A percentile compares a stretch with the other conserved stretches of the same genome.
Conservation (phyloP, 2,329 filamentous ascomycete species). For the Fusarium bulbicola region DNA sequence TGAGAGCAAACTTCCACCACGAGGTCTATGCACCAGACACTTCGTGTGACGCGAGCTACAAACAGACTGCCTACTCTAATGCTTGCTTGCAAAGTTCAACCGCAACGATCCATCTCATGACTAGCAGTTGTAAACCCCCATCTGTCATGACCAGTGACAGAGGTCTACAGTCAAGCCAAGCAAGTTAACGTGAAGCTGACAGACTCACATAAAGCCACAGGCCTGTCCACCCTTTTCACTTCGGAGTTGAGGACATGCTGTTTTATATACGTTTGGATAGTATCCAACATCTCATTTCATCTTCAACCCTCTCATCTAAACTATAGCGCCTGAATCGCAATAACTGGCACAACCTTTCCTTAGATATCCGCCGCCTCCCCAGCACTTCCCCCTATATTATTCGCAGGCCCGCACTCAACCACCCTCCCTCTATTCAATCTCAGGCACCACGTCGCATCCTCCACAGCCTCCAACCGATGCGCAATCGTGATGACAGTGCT, state of each 20-base stretch:
- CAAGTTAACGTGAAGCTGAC: no score
- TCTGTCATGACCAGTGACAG: background rate
- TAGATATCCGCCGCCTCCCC: background rate
- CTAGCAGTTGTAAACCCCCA: background rate
- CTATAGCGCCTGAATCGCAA: background rate
- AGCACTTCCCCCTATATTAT: slow-evolving; percentile 8
- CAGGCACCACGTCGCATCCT: slow-evolving; percentile 65
- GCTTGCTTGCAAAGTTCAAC: background rate
- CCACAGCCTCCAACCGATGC: slow-evolving; percentile 71
- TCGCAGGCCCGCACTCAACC: slow-evolving; percentile 57
- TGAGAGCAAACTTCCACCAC: background rate
- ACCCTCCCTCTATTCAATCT: slow-evolving; percentile 62
- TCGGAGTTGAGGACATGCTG: background rate
- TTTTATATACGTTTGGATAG: background rate
- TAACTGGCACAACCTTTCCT: background rate
- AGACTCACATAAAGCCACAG: background rate
- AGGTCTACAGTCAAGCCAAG: background rate
- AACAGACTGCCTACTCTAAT: background rate
- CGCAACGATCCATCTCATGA: background rate
- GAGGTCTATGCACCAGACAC: background rate
- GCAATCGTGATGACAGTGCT: slow-evolving; percentile 74
- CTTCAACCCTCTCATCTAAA: background rate
- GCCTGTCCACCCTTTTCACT: background rate
- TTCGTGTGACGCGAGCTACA: background rate
- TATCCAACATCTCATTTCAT: background rate